Evolutionary conservation across 2,329 filamentous ascomycete genomes (phyloP).

Genomic region (Microsporum canis): DNA sequence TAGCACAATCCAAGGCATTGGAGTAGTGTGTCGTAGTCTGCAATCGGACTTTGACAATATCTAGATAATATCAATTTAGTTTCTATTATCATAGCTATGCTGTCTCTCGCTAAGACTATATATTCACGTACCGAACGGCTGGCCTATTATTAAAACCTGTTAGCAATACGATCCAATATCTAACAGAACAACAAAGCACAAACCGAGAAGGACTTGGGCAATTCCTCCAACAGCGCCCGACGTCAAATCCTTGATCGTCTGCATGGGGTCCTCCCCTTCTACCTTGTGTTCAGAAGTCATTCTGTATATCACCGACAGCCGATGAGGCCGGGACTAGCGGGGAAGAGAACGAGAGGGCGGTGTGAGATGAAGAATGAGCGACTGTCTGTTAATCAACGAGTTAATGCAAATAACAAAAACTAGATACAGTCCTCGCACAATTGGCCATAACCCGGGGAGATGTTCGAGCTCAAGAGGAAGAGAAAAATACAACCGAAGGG

Average conservation of each 20-base stretch:
- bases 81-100: background rate
- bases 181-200: constrained; percentile 27
- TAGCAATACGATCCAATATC: background rate
- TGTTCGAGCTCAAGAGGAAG: background rate
- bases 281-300: constrained; percentile 21
- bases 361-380: background rate
- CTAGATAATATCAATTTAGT: constrained; percentile 30
- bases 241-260: constrained; percentile 78
- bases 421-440: background rate
- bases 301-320: background rate
- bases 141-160: constrained; percentile 34
- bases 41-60: constrained; percentile 95
- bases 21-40: constrained; percentile 79
- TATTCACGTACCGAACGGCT: constrained; percentile 48
- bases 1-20: constrained; percentile 67
- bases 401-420: background rate
- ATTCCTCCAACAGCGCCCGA: constrained; percentile 84
- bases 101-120: background rate
- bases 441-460: background rate
- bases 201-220: constrained; percentile 87
- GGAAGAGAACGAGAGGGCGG: background rate
- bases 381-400: background rate
- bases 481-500: background rate
- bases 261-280: constrained; percentile 34
- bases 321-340: background rate